Base-by-base conservation (phyloP, 1,139 yeast genomes). In the Nadsonia starkeyi-henricii region DNA sequence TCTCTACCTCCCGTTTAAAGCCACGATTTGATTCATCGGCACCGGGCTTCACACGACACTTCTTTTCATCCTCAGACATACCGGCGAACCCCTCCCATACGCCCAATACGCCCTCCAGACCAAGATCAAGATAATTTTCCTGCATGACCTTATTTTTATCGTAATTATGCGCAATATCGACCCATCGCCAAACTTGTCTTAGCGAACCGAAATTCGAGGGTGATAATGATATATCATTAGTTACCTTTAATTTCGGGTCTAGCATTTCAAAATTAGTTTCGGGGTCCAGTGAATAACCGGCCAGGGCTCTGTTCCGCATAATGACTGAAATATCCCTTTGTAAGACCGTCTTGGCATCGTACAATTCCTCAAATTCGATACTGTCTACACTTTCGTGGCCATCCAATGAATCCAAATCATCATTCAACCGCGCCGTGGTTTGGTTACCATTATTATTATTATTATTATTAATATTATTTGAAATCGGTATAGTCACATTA, bases 131-230 rank as follows among this genome's bases (percentile, higher is more conserved):
- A 8, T 74, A 73, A 23, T 78, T 80, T 1, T 81, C 73, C 1
- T 76, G 68, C 85, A 85, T 81, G 1, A 81, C 70, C 0, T 85
- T 85, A 48, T 81, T 78, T 30, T 74, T 77, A 18, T 81, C 78
- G 1, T 86, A 75, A 46, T 75, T 77, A 51, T 77, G 73, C 0
- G 94, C 88, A 46, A 84, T 74, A 7, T 79, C 75, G 26, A 89
- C 65, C 96, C 96, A 89, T 58, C 81, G 78, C 97, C 97, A 89
- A 0, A 95, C 81, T 56, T 84, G 81, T 53, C 81, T 70, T 39
- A 86, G 68, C 28, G 78, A 67, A 71, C 60, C 30, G 17, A 54
- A 53, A 13, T 51, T 52, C 15, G 69, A 67, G 39, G 15, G 15
- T 4, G 39, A 33, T 15, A 33, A 15, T 9, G 39, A 33, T 13